A percentile compares a stretch with the other conserved stretches of the same genome.
phyloP scores from a whole-genome alignment of 257 asterid species.

The Salvia miltiorrhiza region DNA sequence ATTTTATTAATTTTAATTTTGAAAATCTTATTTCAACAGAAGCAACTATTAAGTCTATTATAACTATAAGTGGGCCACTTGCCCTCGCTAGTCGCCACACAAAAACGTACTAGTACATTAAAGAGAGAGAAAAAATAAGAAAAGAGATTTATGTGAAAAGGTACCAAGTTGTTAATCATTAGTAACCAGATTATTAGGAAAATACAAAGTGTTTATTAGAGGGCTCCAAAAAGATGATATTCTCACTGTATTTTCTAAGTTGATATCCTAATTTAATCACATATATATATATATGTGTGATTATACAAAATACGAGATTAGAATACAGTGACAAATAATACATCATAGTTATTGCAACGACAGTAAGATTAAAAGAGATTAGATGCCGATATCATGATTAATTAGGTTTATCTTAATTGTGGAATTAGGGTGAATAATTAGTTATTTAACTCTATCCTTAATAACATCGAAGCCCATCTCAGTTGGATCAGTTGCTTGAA shows the following conservation, averaged over 20 bases:
- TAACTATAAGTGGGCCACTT: no score
- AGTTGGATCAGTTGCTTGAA: constrained; percentile 86
- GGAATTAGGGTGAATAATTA: background rate
- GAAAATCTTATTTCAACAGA: no score
- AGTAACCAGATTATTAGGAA: constrained; percentile 22
- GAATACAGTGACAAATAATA: no score
- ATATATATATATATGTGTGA: background rate
- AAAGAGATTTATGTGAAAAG: background rate
- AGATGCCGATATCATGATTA: constrained; percentile 27
- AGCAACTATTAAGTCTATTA: no score
- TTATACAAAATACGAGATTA: background rate
- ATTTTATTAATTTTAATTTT: no score
- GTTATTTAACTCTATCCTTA: constrained; percentile 54
- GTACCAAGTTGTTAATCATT: constrained; percentile 11
- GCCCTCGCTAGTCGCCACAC: no score
- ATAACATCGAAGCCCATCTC: constrained; percentile 85
- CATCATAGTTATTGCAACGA: constrained; percentile 34
- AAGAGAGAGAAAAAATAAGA: no score
- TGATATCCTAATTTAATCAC: background rate
- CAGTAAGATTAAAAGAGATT: constrained; percentile 18
- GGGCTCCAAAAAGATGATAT: constrained; percentile 6
- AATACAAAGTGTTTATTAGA: constrained; percentile 28
- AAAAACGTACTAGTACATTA: no score
- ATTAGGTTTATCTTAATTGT: background rate
- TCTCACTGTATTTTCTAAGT: background rate